Evolutionary conservation across 768 basidiomycete species (phyloP).

Genomic region (Mycena albidolilacea): DNA sequence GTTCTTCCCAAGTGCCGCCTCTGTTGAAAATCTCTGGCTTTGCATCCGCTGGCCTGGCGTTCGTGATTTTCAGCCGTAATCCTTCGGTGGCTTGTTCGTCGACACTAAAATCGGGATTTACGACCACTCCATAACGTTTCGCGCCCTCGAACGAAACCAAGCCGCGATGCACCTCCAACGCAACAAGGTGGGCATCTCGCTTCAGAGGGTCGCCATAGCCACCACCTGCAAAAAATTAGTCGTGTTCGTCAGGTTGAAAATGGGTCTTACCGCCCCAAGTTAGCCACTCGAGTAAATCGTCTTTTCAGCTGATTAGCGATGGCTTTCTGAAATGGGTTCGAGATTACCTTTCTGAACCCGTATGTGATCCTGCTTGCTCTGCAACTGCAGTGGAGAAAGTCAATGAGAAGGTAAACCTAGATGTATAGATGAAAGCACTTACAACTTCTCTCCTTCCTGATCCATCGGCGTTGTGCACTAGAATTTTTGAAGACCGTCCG

Average conservation of each 20-base stretch:
- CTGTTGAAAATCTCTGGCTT: constrained; percentile 38
- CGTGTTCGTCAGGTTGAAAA: background rate
- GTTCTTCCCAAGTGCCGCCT: constrained; percentile 34
- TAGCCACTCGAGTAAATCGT: constrained; percentile 33
- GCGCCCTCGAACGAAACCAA: constrained; percentile 34
- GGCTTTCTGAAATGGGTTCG: background rate
- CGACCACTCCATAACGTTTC: constrained; percentile 38
- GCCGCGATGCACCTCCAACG: constrained; percentile 31
- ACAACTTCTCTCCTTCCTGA: constrained; percentile 31
- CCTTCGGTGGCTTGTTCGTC: constrained; percentile 26
- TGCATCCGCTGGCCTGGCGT: background rate
- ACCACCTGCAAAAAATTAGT: constrained; percentile 26
- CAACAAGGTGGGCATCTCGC: constrained; percentile 38
- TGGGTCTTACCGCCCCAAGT: constrained; percentile 38
- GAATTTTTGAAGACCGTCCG: constrained; percentile 32
- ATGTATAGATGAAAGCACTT: background rate
- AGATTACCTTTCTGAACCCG: constrained; percentile 36
- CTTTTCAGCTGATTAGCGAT: background rate
- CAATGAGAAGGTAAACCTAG: background rate
- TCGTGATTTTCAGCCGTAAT: constrained; percentile 27
- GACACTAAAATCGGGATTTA: constrained; percentile 22
- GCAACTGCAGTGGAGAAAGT: background rate
- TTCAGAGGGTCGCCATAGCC: constrained; percentile 38
- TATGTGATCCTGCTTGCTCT: constrained; percentile 38
- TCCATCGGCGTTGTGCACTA: constrained; percentile 30